These are phyloP conservation scores for Pyrenochaeta sp. DNA, from an alignment of 2,329 filamentous ascomycete species.

Conservation along the genomic window DNA sequence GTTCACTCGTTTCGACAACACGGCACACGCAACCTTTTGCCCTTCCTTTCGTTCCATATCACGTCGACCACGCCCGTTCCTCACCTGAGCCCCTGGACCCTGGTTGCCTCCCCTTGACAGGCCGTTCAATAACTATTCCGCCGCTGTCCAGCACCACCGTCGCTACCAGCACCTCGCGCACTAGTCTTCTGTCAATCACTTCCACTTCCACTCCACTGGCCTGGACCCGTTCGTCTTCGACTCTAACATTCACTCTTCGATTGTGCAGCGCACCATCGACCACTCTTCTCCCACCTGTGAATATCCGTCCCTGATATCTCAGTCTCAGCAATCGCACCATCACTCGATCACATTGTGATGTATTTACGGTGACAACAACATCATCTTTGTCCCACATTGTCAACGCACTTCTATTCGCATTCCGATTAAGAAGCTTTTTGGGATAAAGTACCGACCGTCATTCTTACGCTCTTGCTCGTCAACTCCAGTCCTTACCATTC, in stretches of 20 bases:
- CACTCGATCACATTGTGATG: conserved; percentile 33
- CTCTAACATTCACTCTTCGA: conserved; percentile 14
- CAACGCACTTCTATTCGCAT: conserved; percentile 20
- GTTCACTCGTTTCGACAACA: conserved; percentile 45
- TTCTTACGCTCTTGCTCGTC: conserved; percentile 11
- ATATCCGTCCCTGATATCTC: conserved; percentile 11
- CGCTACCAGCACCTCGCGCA: conserved; percentile 8
- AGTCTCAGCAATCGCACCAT: conserved; percentile 7
- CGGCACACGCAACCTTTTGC: conserved; percentile 20
- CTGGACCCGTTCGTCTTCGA: conserved; percentile 7
- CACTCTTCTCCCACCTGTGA: conserved; percentile 9
- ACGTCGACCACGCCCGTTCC: conserved; percentile 5
- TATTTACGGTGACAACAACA: conserved; percentile 34
- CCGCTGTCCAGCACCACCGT: conserved; percentile 12
- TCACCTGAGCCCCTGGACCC: conserved; percentile 8
- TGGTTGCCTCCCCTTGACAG: conserved; percentile 13
- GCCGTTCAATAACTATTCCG: conserved; percentile 8
- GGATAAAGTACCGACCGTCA: conserved; percentile 21
- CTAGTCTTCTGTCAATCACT: neutral
- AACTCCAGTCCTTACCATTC: too few relatives aligned
- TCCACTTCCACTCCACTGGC: conserved; percentile 9
- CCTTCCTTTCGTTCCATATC: conserved; percentile 9
- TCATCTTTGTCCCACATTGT: conserved; percentile 29
- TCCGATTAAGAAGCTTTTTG: conserved; percentile 16
- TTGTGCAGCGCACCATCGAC: conserved; percentile 31